Evolutionary conservation across 2,329 filamentous ascomycete genomes (phyloP).

Genomic region (Elsinoe batatas): DNA sequence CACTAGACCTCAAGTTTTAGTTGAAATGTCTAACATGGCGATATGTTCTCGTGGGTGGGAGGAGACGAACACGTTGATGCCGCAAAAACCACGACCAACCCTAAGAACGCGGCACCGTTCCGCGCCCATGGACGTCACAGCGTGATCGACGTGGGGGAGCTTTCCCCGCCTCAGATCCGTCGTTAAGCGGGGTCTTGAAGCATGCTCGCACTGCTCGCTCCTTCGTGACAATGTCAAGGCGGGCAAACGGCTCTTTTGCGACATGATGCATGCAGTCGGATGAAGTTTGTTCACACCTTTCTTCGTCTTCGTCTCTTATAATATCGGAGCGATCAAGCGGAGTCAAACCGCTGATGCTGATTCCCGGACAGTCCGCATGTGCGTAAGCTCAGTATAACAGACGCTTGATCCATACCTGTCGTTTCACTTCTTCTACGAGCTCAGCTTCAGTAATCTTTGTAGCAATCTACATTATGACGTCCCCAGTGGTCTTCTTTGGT

Average conservation of each 20-base stretch:
- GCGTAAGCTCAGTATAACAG: neutral
- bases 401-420: neutral
- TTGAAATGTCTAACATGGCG: neutral
- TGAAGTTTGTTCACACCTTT: neutral
- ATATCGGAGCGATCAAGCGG: neutral
- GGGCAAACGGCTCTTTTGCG: neutral
- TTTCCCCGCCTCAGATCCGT: conserved; percentile 8
- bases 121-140: neutral
- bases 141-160: neutral
- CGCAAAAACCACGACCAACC: too few species aligned
- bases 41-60: too few species aligned
- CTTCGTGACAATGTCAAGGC: neutral
- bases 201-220: too few species aligned
- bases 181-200: neutral
- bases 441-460: neutral
- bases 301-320: too few species aligned
- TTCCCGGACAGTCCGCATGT: neutral
- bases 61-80: too few species aligned
- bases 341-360: neutral
- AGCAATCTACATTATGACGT: conserved; percentile 18
- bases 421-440: neutral
- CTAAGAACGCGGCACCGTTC: neutral
- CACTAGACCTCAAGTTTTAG: conserved; percentile 23
- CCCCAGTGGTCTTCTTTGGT: conserved; percentile 34
- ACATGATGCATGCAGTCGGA: neutral